A percentile compares a stretch with the other conserved stretches of the same genome.
Conservation (phyloP, 2,329 filamentous ascomycete species). For the Trichoderma simmonsii region DNA sequence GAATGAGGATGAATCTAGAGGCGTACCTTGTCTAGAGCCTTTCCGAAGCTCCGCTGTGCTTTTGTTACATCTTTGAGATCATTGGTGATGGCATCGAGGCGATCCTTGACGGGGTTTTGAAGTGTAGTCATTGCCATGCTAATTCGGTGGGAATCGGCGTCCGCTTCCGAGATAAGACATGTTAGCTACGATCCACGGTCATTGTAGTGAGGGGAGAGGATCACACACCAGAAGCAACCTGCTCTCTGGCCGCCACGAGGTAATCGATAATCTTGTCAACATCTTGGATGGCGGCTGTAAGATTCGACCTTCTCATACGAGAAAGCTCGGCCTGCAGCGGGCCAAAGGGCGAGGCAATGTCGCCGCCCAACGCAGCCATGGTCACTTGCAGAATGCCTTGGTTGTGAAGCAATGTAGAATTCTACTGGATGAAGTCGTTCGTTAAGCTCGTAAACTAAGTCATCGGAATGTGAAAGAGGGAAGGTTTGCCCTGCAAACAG, state of each 20-base stretch:
- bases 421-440: neutral
- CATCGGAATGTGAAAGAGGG: neutral
- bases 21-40: conserved; percentile 74
- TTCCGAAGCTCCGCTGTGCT: conserved; percentile 78
- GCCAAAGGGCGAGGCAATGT: conserved; percentile 45
- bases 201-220: neutral
- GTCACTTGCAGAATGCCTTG: conserved; percentile 5
- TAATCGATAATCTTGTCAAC: conserved; percentile 80
- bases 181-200: neutral
- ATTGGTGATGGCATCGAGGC: conserved; percentile 75
- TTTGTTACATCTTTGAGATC: conserved; percentile 81
- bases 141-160: conserved; percentile 52
- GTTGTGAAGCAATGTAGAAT: neutral
- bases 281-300: conserved; percentile 69
- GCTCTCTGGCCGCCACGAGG: conserved; percentile 68
- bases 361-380: conserved; percentile 37
- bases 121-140: conserved; percentile 76
- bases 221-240: conserved; percentile 64
- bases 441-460: neutral
- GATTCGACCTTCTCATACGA: conserved; percentile 64
- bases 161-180: conserved; percentile 25
- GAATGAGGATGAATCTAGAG: too few relatives aligned
- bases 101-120: conserved; percentile 78
- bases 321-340: conserved; percentile 70
- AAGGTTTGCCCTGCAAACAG: neutral